Evolutionary conservation across 331 rosid genomes (phyloP), one percentile per base, ranked within the genome.

Genomic region (Rhamnella rubrinervis): DNA sequence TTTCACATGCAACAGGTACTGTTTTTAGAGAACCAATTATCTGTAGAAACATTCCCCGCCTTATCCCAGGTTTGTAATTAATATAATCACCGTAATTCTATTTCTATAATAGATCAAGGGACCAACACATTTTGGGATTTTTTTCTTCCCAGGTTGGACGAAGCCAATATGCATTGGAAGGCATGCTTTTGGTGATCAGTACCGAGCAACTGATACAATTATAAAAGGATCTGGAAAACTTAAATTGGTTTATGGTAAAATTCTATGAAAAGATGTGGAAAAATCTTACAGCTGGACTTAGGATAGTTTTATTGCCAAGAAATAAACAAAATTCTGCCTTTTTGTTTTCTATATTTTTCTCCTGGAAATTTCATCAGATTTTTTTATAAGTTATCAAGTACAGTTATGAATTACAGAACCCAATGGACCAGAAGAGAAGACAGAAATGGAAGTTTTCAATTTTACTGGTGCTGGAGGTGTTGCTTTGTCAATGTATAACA

Each of bases 21-120:
- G 98, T 93, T 78, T 93, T 93, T 76, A 85, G 98, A 85, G 98
- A 93, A 72, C 98, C 98, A 58, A 93, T 93, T 76, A 80, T 93
- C 78, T 93, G 98, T 90, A 88, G 83, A 72, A 93, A 88, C 59
- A 62, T 93, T 55, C 95, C 96, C 63, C 95, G 97, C 49, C 95
- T 93, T 62, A 83, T 93, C 81, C 90, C 98, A 84, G 95, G 97
- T 90, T 74, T 70, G 50, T 66, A 62, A 62, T 47, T 77, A 57
- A 41, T 66, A 78, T 19, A 46, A 15, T 81, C 47, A 59, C 53
- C 55, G 69, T 73, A 64, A 70, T 67, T 58, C 28, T 49, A 11
- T 63, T 63, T 15, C 26, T 52, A 21, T 49, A n/a, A 37, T 28
- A 60, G 75, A 51, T 57, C 40, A 55, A 46, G 60, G 21, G 62